Base-by-base conservation (phyloP, 176 grass and related monocot species). In the Zoysia pacifica region DNA sequence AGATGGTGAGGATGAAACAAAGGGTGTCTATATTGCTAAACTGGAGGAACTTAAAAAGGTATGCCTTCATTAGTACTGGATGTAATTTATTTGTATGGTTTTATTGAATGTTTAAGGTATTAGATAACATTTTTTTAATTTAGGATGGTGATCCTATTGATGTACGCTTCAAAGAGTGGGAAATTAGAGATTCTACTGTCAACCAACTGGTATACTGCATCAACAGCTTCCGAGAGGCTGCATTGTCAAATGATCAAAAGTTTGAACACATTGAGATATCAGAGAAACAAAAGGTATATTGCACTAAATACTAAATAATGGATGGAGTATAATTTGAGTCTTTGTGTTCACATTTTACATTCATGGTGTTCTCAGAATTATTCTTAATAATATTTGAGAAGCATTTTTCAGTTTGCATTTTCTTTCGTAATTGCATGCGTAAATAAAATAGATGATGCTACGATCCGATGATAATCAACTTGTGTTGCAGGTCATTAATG, bases 1-100 rank as follows among this genome's bases (percentile, higher is more conserved):
- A 84, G 96, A 99, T 64, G 96, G 96, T 1, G 92, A 95, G 80
- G 96, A 99, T 38, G 96, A 99, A 73, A 91, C 90, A 2, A 99
- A 99, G 73, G 96, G 96, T 13, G 92, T 99, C 14, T 99, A 99
- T 79, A 62, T 99, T 72, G 72, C 92, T 78, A 99, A 99, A 63
- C 90, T 99, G 7, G 96, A 99, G 47, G 92, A 99, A 61, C 92
- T 99, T 47, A 85, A 94, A 74, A 88, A 90, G 88, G 96, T 86
- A 77, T 36, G 4, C 4, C 10, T 77, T 48, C 2, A 47, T 67
- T 37, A 41, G 12, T 40, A 11, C 13, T 81, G 9, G 3, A n/a
- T 11, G 10, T 49, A 11, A 16, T n/a, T 49, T 44, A 6, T 44
- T 72, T 18, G 16, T 20, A 2, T 0, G 11, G 2, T 77, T 6